phyloP scores from a whole-genome alignment of 345 rosid genomes.

The Turnera subulata region DNA sequence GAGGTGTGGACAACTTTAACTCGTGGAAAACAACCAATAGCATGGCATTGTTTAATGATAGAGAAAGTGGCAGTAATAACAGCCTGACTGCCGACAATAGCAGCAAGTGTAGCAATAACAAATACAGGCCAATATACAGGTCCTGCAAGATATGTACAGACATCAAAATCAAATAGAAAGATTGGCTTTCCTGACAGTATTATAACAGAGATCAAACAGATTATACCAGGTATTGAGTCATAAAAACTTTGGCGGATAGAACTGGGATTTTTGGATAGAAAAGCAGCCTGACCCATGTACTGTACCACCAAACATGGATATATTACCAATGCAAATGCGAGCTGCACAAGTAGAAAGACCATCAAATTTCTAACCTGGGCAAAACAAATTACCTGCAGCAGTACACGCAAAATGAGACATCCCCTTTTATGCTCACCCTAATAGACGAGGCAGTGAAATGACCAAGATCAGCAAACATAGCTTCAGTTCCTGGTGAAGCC shows the following conservation, averaged over 20 bases:
- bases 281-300: conserved; percentile 99
- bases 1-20: conserved; percentile 93
- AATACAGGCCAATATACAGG: conserved; percentile 86
- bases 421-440: conserved; percentile 41
- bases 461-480: conserved; percentile 96
- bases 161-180: conserved; percentile 11
- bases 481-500: conserved; percentile 77
- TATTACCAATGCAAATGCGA: conserved; percentile 64
- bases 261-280: conserved; percentile 58
- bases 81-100: conserved; percentile 90
- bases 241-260: conserved; percentile 55
- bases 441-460: conserved; percentile 86
- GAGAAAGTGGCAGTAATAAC: conserved; percentile 88
- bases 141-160: conserved; percentile 41
- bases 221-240: conserved; percentile 80
- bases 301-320: conserved; percentile 95
- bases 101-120: conserved; percentile 84
- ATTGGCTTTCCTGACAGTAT: conserved; percentile 1
- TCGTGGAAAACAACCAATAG: conserved; percentile 95
- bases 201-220: conserved; percentile 8
- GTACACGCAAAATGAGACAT: background rate
- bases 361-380: conserved; percentile 16
- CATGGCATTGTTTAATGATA: conserved; percentile 83
- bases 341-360: conserved; percentile 44
- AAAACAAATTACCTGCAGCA: background rate